These are phyloP conservation scores for Hibiscus mutabilis DNA, from an alignment of 345 rosid species.

Conservation along the genomic window DNA sequence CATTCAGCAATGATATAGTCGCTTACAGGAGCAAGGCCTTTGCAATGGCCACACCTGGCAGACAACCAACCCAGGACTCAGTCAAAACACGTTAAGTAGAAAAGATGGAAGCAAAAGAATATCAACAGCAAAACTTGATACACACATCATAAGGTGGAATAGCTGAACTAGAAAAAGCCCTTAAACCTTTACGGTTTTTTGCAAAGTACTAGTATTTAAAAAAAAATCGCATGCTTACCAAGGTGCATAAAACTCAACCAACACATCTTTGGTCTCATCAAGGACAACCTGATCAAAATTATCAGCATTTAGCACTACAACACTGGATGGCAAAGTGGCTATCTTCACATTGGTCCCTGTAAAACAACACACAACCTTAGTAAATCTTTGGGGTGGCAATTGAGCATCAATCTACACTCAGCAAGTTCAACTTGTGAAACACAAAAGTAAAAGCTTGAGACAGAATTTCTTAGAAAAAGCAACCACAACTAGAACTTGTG, in stretches of 20 bases:
- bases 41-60: conserved; percentile 99
- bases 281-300: conserved; percentile 74
- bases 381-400: background rate
- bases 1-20: background rate
- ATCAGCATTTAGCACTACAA: conserved; percentile 66
- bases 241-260: conserved; percentile 98
- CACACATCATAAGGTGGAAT: background rate
- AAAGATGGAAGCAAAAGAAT: background rate
- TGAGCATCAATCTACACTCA: background rate
- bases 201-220: background rate
- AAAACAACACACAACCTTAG: conserved; percentile 12
- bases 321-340: conserved; percentile 67
- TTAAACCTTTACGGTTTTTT: background rate
- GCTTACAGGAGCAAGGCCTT: conserved; percentile 92
- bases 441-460: background rate
- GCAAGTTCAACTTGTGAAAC: background rate
- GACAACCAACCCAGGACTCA: conserved; percentile 18
- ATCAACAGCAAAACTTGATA: background rate
- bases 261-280: conserved; percentile 82
- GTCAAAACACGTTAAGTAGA: background rate
- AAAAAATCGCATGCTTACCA: conserved; percentile 43
- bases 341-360: conserved; percentile 89
- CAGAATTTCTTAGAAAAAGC: background rate
- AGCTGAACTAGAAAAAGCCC: background rate
- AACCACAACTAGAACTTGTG: background rate